Evolutionary conservation across 352 stramenopile genomes (phyloP).

Genomic region (Phytopythium vexans): DNA sequence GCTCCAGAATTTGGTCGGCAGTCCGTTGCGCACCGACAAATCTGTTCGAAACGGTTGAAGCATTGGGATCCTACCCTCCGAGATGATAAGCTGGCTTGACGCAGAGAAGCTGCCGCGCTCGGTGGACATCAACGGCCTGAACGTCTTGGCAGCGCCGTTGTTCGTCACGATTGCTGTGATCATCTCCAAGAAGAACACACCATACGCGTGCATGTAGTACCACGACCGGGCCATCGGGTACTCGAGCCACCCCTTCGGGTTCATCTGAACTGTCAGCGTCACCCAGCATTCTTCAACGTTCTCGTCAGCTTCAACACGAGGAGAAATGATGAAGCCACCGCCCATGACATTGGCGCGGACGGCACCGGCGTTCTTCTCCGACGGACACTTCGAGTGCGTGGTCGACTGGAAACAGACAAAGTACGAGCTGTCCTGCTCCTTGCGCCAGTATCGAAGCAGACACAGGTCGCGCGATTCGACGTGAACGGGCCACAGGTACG

Average conservation of each 20-base stretch:
- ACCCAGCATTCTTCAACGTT: constrained; percentile 76
- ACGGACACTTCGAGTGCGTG: constrained; percentile 52
- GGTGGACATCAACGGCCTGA: not conserved
- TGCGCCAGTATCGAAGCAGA: constrained; percentile 79
- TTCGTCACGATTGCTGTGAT: constrained; percentile 50
- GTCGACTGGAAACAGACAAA: constrained; percentile 88
- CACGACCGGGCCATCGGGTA: constrained; percentile 48
- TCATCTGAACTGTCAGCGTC: constrained; percentile 76
- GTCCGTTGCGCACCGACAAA: constrained; percentile 38
- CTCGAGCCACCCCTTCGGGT: constrained; percentile 79
- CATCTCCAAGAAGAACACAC: constrained; percentile 76
- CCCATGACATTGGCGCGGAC: constrained; percentile 67
- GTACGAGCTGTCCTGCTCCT: constrained; percentile 76
- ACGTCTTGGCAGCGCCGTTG: constrained; percentile 1
- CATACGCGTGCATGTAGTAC: constrained; percentile 78
- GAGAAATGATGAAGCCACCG: constrained; percentile 71
- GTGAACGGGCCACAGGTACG: constrained; percentile 70
- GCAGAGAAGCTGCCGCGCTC: constrained; percentile 7
- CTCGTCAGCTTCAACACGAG: constrained; percentile 45
- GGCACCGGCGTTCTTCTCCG: constrained; percentile 9
- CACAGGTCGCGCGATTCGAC: constrained; percentile 71
- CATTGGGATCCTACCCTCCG: constrained; percentile 52
- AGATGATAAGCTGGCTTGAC: constrained; percentile 53
- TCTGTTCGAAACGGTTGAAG: constrained; percentile 68
- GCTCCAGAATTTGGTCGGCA: constrained; percentile 80